These are phyloP conservation scores for Pythium sukuiense DNA, from an alignment of 352 stramenopile species.

Conservation along the genomic window DNA sequence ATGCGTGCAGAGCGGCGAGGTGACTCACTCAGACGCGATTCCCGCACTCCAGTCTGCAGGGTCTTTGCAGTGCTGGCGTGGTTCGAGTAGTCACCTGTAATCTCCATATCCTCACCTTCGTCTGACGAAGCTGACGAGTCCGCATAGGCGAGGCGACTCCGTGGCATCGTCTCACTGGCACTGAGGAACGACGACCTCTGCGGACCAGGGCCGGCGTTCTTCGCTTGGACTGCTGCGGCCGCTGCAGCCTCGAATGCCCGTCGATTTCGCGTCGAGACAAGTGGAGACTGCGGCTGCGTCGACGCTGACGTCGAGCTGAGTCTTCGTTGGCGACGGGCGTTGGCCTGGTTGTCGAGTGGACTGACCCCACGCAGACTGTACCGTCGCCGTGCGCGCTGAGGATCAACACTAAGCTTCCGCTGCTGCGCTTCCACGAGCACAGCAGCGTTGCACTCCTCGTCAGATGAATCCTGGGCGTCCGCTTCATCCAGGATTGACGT, in stretches of 20 bases:
- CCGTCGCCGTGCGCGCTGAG: slow-evolving; percentile 37
- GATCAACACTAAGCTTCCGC: slow-evolving; percentile 11
- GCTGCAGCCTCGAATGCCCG: slow-evolving; percentile 16
- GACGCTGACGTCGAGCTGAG: slow-evolving; percentile 18
- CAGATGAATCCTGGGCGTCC: slow-evolving; percentile 47
- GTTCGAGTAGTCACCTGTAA: slow-evolving; percentile 76
- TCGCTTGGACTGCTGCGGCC: background rate
- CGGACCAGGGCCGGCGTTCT: slow-evolving; percentile 7
- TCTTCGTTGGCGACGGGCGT: slow-evolving; percentile 52
- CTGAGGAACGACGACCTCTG: slow-evolving; percentile 56
- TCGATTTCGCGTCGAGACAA: slow-evolving; percentile 26
- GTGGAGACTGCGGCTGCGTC: slow-evolving; percentile 17
- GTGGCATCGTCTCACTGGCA: slow-evolving; percentile 17
- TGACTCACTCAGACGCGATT: slow-evolving; percentile 15
- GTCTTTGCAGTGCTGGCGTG: slow-evolving; percentile 30
- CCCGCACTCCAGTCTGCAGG: slow-evolving; percentile 10
- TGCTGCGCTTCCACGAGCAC: background rate
- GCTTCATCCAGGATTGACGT: slow-evolving; percentile 82
- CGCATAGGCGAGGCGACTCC: slow-evolving; percentile 49
- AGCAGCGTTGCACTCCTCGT: slow-evolving; percentile 35
- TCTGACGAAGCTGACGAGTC: slow-evolving; percentile 81
- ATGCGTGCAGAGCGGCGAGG: slow-evolving; percentile 17
- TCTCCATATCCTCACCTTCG: slow-evolving; percentile 85
- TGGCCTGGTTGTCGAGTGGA: slow-evolving; percentile 75
- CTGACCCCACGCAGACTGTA: slow-evolving; percentile 76